Base-by-base conservation (phyloP, 2,329 filamentous ascomycete genomes). In the Fusarium proliferatum region DNA sequence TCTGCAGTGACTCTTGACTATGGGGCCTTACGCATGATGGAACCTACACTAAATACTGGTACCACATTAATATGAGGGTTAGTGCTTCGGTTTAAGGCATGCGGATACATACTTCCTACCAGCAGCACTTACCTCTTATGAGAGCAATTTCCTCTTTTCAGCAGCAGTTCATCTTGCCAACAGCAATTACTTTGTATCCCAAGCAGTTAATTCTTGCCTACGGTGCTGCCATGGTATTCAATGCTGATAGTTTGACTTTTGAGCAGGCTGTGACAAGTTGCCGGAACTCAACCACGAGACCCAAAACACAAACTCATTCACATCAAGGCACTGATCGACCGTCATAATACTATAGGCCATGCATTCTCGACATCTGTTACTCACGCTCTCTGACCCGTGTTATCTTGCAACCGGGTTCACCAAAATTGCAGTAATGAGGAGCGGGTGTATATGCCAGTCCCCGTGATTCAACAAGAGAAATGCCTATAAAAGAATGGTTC, bases 201-300 rank as follows among this genome's bases (percentile, higher is more conserved):
- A 13, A 46, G 17, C 16, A 46, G 5, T 4, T 11, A 11, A 19
- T 9, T 9, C 3, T 21, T 21, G 10, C 2, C 6, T 16, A 16
- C 9, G 6, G 16, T 9, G 16, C 8, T 13, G 7, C 5, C 21
- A 16, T 12, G 10, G 2, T 6, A 23, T 19, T n/a, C 5, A 5
- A 26, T 19, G 30, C 8, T 19, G 16, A 26, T 23, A 5, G n/a
- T 26, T 26, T 28, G 26, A 28, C 26, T 28, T 28, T 28, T 28
- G 26, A 28, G 26, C 26, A 28, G 26, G 6, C 26, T 28, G 26
- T 28, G 26, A 28, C 26, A 28, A 28, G 26, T 28, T 28, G 26
- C 6, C 26, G 26, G 26, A 28, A 28, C 26, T 28, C 6, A 28
- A 28, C 26, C 26, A 28, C 26, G 26, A 28, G 6, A 28, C 26